Conservation (phyloP, 1,284 basidiomycete genomes). For the Salmacisia buchloeana region DNA sequence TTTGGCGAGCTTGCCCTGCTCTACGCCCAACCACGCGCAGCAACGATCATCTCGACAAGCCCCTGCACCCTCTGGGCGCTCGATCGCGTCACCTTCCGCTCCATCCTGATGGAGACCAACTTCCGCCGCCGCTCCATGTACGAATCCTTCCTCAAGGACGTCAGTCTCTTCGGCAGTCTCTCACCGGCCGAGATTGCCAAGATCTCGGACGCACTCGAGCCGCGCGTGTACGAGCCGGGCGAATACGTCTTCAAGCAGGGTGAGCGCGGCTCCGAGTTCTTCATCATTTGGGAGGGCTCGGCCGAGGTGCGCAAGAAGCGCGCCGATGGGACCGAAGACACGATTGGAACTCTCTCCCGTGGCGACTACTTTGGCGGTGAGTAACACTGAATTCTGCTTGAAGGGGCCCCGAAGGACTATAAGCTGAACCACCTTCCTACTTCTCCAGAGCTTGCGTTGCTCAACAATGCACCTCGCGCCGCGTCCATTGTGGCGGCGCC, state of each 20-base stretch:
- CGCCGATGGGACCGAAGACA: conserved; percentile 47
- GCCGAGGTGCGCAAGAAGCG: conserved; percentile 80
- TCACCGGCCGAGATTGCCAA: conserved; percentile 85
- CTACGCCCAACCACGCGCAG: conserved; percentile 93
- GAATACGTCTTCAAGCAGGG: conserved; percentile 83
- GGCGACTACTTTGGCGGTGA: conserved; percentile 95
- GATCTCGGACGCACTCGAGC: conserved; percentile 89
- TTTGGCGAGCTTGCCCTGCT: conserved; percentile 97
- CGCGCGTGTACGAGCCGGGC: conserved; percentile 73
- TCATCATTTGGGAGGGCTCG: conserved; percentile 88
- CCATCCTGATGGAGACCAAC: conserved; percentile 65
- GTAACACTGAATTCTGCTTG: too few relatives aligned
- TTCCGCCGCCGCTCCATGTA: conserved; percentile 80
- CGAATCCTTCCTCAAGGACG: conserved; percentile 87
- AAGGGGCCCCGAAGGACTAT: not conserved
- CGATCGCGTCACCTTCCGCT: conserved; percentile 95
- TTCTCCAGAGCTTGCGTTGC: conserved; percentile 68
- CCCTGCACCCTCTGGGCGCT: conserved; percentile 83
- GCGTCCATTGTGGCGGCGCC: conserved; percentile 80
- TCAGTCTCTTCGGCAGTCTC: conserved; percentile 78
- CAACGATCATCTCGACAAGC: conserved; percentile 80
- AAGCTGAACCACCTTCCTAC: not conserved
- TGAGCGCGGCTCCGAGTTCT: conserved; percentile 93
- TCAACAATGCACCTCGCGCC: conserved; percentile 78
- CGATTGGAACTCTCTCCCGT: conserved; percentile 69